Evolutionary conservation across 2,329 filamentous ascomycete species (phyloP).

Genomic region (Exophiala viscosa): DNA sequence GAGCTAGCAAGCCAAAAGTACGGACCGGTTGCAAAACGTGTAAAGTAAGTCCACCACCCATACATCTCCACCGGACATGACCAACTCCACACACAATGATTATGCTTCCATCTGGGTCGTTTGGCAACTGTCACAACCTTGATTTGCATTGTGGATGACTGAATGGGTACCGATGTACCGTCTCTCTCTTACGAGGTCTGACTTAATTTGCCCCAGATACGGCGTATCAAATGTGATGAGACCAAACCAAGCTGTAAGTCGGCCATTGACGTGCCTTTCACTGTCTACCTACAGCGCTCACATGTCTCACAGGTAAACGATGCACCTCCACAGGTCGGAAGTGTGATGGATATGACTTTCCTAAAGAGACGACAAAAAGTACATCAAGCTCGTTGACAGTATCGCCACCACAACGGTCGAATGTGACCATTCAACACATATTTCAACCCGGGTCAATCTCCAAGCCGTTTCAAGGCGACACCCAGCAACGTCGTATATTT

Average conservation of each 20-base stretch:
- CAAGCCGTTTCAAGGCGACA: conserved; percentile 47
- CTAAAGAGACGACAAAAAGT: conserved; percentile 28
- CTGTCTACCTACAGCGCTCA: conserved; percentile 14
- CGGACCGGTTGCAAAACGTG: conserved; percentile 29
- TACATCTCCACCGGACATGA: neutral
- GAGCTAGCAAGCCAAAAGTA: conserved; percentile 28
- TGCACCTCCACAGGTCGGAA: conserved; percentile 57
- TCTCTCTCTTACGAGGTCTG: conserved; percentile 10
- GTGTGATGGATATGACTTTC: conserved; percentile 56
- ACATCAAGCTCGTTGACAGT: conserved; percentile 10
- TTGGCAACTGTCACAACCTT: conserved; percentile 4
- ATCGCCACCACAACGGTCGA: conserved; percentile 13
- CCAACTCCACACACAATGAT: neutral
- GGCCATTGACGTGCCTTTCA: neutral
- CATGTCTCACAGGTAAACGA: conserved; percentile 43
- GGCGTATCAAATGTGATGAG: conserved; percentile 47
- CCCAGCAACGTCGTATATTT: conserved; percentile 58
- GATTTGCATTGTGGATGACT: conserved; percentile 10
- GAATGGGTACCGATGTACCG: conserved; percentile 2
- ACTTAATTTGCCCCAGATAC: conserved; percentile 25
- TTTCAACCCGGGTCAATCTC: conserved; percentile 28
- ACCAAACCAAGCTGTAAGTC: conserved; percentile 37
- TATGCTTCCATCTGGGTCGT: conserved; percentile 1
- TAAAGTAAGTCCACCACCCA: conserved; percentile 19
- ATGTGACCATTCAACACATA: conserved; percentile 11